Conservation (phyloP, 2,329 filamentous ascomycete genomes). For the Hypoxylon sp. region DNA sequence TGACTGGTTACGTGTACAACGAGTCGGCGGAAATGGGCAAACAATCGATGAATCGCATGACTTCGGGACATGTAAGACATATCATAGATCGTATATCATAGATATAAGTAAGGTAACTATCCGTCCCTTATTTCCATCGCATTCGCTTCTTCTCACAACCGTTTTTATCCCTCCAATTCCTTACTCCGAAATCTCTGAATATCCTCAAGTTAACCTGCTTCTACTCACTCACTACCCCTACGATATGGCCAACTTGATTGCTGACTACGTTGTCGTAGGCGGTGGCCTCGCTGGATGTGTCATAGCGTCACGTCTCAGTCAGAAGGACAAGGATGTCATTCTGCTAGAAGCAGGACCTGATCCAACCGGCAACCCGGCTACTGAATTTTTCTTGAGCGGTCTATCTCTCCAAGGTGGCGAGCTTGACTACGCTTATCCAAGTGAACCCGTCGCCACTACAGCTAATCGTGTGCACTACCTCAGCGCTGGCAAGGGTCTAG, state of each 20-base stretch:
- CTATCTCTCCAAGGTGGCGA: conserved; percentile 44
- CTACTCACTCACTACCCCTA: not conserved
- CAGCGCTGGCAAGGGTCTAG: conserved; percentile 46
- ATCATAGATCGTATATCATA: not conserved
- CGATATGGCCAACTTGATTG: conserved; percentile 32
- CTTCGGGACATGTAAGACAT: not conserved
- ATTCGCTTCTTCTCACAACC: not conserved
- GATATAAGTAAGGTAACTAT: not conserved
- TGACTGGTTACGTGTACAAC: too few relatives aligned
- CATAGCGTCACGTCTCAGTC: conserved; percentile 46
- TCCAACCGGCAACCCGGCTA: conserved; percentile 40
- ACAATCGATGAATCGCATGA: too few relatives aligned
- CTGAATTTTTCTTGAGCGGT: conserved; percentile 42
- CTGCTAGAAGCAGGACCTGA: conserved; percentile 48
- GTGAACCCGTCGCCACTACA: conserved; percentile 41
- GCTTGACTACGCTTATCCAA: conserved; percentile 46
- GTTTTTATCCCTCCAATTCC: too few relatives aligned
- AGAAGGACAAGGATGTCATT: conserved; percentile 41
- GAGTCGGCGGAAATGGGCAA: too few relatives aligned
- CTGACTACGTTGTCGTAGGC: conserved; percentile 49
- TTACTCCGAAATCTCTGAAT: not conserved
- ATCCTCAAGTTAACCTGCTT: too few relatives aligned
- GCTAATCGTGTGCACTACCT: conserved; percentile 38
- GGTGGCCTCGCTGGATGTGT: conserved; percentile 47
- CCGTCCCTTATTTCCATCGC: not conserved